These are phyloP conservation scores for Cladophialophora psammophila DNA, from an alignment of 2,329 filamentous ascomycete species.

Conservation along the genomic window DNA sequence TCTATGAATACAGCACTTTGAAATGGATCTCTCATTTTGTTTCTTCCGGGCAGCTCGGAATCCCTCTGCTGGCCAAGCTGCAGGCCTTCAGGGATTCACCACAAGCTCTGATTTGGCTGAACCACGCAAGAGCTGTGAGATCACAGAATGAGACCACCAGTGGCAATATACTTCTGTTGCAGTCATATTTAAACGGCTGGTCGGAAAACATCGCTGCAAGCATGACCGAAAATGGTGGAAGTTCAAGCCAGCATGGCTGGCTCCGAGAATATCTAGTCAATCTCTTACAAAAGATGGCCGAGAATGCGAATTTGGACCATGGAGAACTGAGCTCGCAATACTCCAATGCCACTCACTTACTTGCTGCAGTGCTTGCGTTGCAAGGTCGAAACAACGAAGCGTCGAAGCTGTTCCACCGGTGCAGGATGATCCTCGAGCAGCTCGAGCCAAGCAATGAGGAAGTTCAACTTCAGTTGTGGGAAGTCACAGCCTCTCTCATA, in stretches of 20 bases:
- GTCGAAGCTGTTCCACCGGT: not conserved
- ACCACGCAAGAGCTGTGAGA: not conserved
- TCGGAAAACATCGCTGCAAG: not conserved
- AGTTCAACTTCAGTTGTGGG: not conserved
- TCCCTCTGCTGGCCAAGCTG: not conserved
- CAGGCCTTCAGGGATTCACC: not conserved
- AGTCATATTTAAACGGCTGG: conserved; percentile 1
- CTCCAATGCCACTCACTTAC: not conserved
- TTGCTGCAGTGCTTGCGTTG: conserved; percentile 1
- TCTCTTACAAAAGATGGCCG: not conserved
- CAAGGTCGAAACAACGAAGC: not conserved
- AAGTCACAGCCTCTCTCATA: conserved; percentile 2
- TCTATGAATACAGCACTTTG: conserved; percentile 4
- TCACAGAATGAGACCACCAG: conserved; percentile 3
- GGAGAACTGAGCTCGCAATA: conserved; percentile 1
- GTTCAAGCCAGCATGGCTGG: not conserved
- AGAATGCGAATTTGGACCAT: not conserved
- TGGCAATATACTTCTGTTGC: conserved; percentile 4
- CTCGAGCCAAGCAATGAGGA: not conserved
- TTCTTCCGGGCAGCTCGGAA: not conserved
- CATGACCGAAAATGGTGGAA: not conserved
- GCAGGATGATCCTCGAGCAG: conserved; percentile 3
- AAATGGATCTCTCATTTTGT: conserved; percentile 13
- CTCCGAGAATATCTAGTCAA: not conserved
- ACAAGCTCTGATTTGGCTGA: not conserved